Evolutionary conservation across 441 rosid species (phyloP), one percentile per base, ranked within the genome.

Genomic region (Erodium trifolium): DNA sequence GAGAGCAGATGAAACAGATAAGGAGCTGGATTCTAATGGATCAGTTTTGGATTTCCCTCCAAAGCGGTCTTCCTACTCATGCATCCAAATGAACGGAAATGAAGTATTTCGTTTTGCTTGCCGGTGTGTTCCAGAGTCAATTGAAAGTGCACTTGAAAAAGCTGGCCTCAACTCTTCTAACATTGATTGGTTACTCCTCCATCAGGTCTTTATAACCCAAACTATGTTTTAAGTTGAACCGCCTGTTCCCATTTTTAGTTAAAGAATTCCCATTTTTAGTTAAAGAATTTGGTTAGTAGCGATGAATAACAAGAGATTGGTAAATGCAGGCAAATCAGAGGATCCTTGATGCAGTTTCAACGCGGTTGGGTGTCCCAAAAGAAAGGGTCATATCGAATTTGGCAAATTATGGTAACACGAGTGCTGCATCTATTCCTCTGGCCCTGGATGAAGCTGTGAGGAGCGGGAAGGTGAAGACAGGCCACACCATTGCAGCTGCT

Each of bases 41-140:
- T 88, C 96, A 1, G 82, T 70, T 0, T 63, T 76, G 41, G 84
- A 70, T 66, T 91, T 94, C 77, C 91, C 97, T 68, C 92, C 89
- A 0, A 78, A 53, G 41, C 84, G 16, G 6, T 62, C 83, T 17
- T 85, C 91, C 0, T 86, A 90, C 80, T 84, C 96, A 9, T 77
- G 84, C 77, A 79, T 91, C 78, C 88, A 88, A 55, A 94, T 90
- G 97, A 91, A 94, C 66, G 99, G 97, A 3, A 84, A 90, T 79
- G 97, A 94, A 82, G 99, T 91, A 34, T 91, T 89, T 67, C 94
- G 96, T 69, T 94, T 94, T 81, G 99, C 96, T 6, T 88, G 82
- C 18, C 86, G 82, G 78, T 80, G 82, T 60, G 97, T 94, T 72
- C 99, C 99, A 13, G 92, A 87, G 72, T 79, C 97, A 27, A 84